phyloP scores from a whole-genome alignment of 108 stramenopile species.

The Nitzschia sp. region DNA sequence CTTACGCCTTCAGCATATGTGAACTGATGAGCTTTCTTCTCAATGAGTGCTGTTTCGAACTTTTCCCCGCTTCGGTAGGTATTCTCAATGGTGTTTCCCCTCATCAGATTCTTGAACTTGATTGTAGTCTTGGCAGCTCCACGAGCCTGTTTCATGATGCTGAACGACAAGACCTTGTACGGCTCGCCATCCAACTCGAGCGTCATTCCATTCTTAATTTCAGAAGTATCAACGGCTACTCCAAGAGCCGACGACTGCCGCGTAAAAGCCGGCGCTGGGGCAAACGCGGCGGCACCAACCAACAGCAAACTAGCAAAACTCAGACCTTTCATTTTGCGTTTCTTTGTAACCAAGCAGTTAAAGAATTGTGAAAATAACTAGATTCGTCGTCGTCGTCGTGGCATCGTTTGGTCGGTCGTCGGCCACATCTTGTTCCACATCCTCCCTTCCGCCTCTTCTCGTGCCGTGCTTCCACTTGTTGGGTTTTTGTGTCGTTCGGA shows the following conservation, averaged over 20 bases:
- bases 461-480: background rate
- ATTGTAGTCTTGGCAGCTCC: slow-evolving; percentile 90
- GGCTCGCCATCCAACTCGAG: slow-evolving; percentile 93
- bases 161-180: slow-evolving; percentile 85
- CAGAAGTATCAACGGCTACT: slow-evolving; percentile 86
- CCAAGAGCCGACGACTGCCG: slow-evolving; percentile 17
- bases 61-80: slow-evolving; percentile 94
- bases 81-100: slow-evolving; percentile 91
- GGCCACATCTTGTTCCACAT: too few species aligned
- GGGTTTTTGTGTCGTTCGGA: background rate
- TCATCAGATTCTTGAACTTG: slow-evolving; percentile 94
- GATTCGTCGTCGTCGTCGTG: background rate
- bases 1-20: slow-evolving; percentile 87
- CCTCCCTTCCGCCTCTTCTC: too few species aligned
- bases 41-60: slow-evolving; percentile 88
- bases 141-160: slow-evolving; percentile 93
- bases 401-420: background rate
- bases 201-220: slow-evolving; percentile 95
- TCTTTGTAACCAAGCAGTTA: background rate
- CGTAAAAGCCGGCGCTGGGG: background rate
- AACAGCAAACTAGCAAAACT: background rate
- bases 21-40: slow-evolving; percentile 77
- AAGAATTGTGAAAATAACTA: background rate
- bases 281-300: background rate
- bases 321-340: background rate